Evolutionary conservation across 352 stramenopile genomes (phyloP).

Genomic region (Phytophthora cryptogea): DNA sequence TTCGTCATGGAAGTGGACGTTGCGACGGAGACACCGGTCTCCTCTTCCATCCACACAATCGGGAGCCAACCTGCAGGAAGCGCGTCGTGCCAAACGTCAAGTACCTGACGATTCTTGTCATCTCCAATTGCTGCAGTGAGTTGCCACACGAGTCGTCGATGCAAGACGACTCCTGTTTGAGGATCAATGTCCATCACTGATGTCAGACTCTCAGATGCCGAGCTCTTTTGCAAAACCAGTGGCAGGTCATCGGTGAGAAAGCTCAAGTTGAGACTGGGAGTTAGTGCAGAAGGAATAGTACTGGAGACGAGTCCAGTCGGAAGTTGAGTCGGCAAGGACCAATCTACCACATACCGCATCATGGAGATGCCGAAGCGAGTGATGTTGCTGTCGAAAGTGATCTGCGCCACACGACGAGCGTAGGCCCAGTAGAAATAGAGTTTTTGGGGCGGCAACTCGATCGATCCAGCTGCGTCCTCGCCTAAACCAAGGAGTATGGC

Average conservation of each 20-base stretch:
- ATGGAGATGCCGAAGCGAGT: conserved; percentile 55
- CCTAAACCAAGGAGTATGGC: conserved; percentile 33
- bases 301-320: conserved; percentile 35
- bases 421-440: conserved; percentile 66
- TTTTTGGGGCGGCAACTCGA: conserved; percentile 43
- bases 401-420: conserved; percentile 42
- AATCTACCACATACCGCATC: conserved; percentile 56
- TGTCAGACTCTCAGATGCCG: conserved; percentile 6
- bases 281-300: background rate
- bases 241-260: conserved; percentile 49
- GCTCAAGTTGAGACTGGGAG: conserved; percentile 50
- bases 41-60: conserved; percentile 54
- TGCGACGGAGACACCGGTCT: conserved; percentile 38
- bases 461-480: conserved; percentile 10
- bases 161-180: conserved; percentile 47
- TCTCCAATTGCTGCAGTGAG: conserved; percentile 33
- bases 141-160: conserved; percentile 60
- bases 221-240: conserved; percentile 32
- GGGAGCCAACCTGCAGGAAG: conserved; percentile 42
- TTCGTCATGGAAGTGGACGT: conserved; percentile 12
- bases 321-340: conserved; percentile 40
- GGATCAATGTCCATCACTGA: conserved; percentile 55
- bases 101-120: conserved; percentile 1
- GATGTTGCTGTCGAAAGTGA: conserved; percentile 45
- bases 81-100: conserved; percentile 46